These are phyloP conservation scores for Stramenopiles sp. DNA, from an alignment of 352 stramenopile genomes.

Conservation along the genomic window DNA sequence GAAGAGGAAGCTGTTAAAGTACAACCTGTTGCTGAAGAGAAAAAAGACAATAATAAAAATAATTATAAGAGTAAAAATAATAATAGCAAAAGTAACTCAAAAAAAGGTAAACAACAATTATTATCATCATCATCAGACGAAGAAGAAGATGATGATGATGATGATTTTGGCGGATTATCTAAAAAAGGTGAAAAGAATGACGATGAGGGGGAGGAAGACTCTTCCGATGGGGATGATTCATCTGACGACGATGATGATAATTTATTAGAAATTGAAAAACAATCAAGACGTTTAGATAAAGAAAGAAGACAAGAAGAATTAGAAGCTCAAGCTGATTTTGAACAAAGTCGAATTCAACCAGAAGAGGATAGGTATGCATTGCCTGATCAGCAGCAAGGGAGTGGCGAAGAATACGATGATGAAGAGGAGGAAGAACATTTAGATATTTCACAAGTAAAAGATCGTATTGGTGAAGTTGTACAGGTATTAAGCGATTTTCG, in stretches of 20 bases:
- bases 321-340: slow-evolving; percentile 5
- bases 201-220: slow-evolving; percentile 47
- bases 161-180: neutral
- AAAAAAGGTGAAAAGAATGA: slow-evolving; percentile 12
- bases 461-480: slow-evolving; percentile 76
- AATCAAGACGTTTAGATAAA: neutral
- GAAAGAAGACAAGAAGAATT: neutral
- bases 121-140: neutral
- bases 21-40: slow-evolving; percentile 41
- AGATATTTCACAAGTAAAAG: slow-evolving; percentile 52
- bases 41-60: slow-evolving; percentile 8
- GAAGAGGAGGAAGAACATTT: slow-evolving; percentile 12
- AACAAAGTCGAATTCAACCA: slow-evolving; percentile 9
- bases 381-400: neutral
- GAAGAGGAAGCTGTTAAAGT: slow-evolving; percentile 48
- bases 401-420: slow-evolving; percentile 9
- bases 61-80: no score
- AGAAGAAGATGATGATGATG: neutral
- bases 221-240: slow-evolving; percentile 49
- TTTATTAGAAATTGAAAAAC: slow-evolving; percentile 30
- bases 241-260: slow-evolving; percentile 33
- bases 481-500: slow-evolving; percentile 86
- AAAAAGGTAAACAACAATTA: no score
- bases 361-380: slow-evolving; percentile 12
- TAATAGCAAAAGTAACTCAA: neutral